Evolutionary conservation across 192 early-diverging fungal genomes (phyloP), one percentile per base, ranked within the genome.

Genomic region (Entomortierella chlamydospora): DNA sequence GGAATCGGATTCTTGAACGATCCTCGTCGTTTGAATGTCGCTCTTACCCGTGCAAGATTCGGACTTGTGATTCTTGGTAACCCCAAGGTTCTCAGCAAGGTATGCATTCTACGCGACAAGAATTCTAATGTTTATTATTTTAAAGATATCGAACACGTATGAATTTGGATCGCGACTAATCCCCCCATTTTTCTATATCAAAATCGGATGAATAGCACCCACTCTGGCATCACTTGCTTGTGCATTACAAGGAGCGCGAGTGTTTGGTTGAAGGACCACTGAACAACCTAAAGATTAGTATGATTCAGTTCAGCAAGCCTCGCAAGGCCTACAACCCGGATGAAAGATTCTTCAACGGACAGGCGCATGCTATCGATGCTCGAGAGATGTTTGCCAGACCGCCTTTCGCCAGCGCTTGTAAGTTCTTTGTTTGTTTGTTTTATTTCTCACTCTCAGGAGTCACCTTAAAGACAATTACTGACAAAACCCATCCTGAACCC

Each of bases 141-240:
- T n/a, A n/a, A n/a, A n/a, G n/a, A n/a, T n/a, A n/a, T n/a, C n/a
- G n/a, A n/a, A n/a, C n/a, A n/a, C n/a, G n/a, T n/a, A n/a, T n/a
- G n/a, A n/a, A n/a, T n/a, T n/a, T n/a, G n/a, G n/a, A n/a, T n/a
- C n/a, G n/a, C n/a, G n/a, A n/a, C n/a, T n/a, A n/a, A n/a, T n/a
- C n/a, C n/a, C n/a, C n/a, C 2, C 42, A 25, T 23, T 11, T 49
- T 33, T 37, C 10, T 37, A 37, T 37, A 37, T 37, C 5, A 4
- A 7, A 7, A 37, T 37, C 10, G 5, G 10, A 37, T 37, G 10
- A 37, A 29, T 54, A 93, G 73, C 93, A 99, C 78, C 91, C 94
- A 37, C 82, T 99, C 20, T 99, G 98, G 98, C 95, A 99, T 74
- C 95, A 99, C 83, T 85, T 99, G 43, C 82, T 99, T 29, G 95